A percentile compares a stretch with the other conserved stretches of the same genome.
Conservation (phyloP, 2,329 filamentous ascomycete species). For the Pseudomassariella vexata region DNA sequence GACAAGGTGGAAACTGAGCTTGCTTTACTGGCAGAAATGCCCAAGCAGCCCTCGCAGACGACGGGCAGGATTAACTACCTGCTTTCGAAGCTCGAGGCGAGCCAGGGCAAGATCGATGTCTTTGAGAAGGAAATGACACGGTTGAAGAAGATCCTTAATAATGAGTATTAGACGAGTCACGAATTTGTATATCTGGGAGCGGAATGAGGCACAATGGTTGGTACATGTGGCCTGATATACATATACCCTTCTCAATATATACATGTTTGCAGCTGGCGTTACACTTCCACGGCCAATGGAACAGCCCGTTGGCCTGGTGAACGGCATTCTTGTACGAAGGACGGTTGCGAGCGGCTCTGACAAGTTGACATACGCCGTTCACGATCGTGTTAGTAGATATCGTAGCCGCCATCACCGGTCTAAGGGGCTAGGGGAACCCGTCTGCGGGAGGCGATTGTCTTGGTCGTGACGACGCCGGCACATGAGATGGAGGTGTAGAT, state of each 20-base stretch:
- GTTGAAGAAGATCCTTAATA: conserved; percentile 64
- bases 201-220: neutral
- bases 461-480: too few relatives aligned
- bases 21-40: conserved; percentile 61
- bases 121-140: conserved; percentile 67
- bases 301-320: too few relatives aligned
- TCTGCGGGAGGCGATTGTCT: too few relatives aligned
- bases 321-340: too few relatives aligned
- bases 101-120: conserved; percentile 67
- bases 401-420: too few relatives aligned
- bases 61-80: conserved; percentile 64
- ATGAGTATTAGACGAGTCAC: conserved; percentile 19
- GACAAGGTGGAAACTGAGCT: conserved; percentile 78
- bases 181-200: conserved; percentile 1
- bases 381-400: too few relatives aligned
- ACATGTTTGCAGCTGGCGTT: conserved; percentile 1
- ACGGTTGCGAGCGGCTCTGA: too few relatives aligned
- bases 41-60: conserved; percentile 64
- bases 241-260: conserved; percentile 10
- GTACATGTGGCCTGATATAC: conserved; percentile 4
- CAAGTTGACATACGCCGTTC: too few relatives aligned
- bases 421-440: too few relatives aligned
- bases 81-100: conserved; percentile 63
- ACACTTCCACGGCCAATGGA: too few relatives aligned
- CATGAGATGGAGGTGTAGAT: too few relatives aligned